Percentiles rank a stretch among this genome's conserved stretches.
phyloP scores from a whole-genome alignment of 2,329 filamentous ascomycete species.

The Phialocephala subalpina region DNA sequence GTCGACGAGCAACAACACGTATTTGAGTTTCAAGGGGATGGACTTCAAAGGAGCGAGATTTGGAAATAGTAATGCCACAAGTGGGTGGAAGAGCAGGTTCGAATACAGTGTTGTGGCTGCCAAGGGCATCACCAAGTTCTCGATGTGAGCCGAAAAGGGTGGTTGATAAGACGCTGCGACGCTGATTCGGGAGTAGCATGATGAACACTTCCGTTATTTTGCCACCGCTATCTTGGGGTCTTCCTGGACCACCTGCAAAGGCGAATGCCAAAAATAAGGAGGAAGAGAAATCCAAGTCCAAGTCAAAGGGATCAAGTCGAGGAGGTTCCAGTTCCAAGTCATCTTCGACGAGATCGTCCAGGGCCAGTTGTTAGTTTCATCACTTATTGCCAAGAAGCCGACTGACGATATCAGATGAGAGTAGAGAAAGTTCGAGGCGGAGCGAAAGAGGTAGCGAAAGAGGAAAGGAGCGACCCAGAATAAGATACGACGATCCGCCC shows the following conservation, averaged over 20 bases:
- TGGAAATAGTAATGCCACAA: conserved; percentile 20
- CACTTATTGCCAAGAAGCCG: background rate
- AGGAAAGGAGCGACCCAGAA: background rate
- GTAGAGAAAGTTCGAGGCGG: background rate
- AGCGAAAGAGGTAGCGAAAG: background rate
- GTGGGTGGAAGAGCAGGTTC: conserved; percentile 25
- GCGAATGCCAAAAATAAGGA: conserved; percentile 8
- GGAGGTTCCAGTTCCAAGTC: background rate
- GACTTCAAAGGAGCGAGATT: conserved; percentile 14
- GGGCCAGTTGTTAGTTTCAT: background rate
- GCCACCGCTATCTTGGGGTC: conserved; percentile 18
- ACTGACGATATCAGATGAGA: conserved; percentile 4
- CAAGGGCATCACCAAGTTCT: conserved; percentile 21
- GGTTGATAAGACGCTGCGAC: background rate
- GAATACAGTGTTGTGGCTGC: conserved; percentile 26
- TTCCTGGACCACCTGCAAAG: conserved; percentile 3
- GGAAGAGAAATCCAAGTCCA: background rate
- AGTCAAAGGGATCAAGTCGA: background rate
- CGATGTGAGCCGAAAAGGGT: conserved; percentile 16
- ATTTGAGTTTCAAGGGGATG: conserved; percentile 18
- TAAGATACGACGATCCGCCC: background rate
- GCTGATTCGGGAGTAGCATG: conserved; percentile 16
- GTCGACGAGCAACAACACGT: conserved; percentile 25
- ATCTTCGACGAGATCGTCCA: conserved; percentile 4
- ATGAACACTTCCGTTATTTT: conserved; percentile 24